Base-by-base conservation (phyloP, 805 yeast genomes). In the Saturnispora hagleri region DNA sequence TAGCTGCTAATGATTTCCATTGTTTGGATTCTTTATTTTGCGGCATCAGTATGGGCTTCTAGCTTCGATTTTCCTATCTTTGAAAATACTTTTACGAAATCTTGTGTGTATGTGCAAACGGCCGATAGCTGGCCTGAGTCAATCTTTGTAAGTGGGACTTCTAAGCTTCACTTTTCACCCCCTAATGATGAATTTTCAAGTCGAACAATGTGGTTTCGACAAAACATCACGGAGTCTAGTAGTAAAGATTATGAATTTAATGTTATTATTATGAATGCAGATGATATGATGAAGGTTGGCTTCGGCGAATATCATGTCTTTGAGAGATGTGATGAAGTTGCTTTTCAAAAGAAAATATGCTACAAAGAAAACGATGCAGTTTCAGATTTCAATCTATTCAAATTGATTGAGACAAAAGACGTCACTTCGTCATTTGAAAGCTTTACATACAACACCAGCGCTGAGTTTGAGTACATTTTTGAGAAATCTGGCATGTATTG, bases 401-500 rank as follows among this genome's bases (percentile, higher is more conserved):
- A 64, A 15, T 46, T 58, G 13, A 51, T 66, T 17, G 58, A 57
- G 9, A 22, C 54, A 5, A 51, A 57, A 5, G 27, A 46, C 7
- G 56, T 52, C 43, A 24, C 47, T 9, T 31, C 48, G 13, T 58
- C 63, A 7, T 47, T 65, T 26, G 58, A 56, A 41, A 60, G 57
- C 47, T 47, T 49, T 18, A 36, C 31, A 12, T 33, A 62, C 4
- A 46, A 45, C 2, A 48, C 55, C 2, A 52, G 50, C 3, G 47
- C 26, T 44, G 42, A 46, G 22, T 53, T 55, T 50, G 15, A 13
- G 4, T 63, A 58, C 47, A 43, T 53, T 2, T 57, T 65, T 18
- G 50, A 46, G 5, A 40, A 53, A 36, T 55, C 67, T 7, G 57
- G 60, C 5, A 52, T 61, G 31, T 67, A 67, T 47, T 67, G 71